Base-by-base conservation (phyloP, 2,329 filamentous ascomycete species). In the Sclerotinia spermophila region DNA sequence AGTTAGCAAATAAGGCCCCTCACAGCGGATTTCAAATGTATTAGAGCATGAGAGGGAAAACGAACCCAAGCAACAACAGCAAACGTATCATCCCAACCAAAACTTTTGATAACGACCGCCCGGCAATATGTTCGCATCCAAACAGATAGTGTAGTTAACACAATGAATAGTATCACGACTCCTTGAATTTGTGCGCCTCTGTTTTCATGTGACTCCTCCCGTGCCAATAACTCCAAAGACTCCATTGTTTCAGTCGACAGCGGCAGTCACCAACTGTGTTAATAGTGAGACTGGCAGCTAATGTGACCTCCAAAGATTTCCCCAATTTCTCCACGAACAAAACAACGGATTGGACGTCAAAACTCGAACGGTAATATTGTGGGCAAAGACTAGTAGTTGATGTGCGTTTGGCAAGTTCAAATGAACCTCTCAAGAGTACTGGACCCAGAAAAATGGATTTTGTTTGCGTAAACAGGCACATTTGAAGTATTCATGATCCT, bases 161-260 rank as follows among this genome's bases (percentile, higher is more conserved):
- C 69, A 24, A 83, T 55, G 60, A 83, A 81, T 5, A 79, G 73
- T 67, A 75, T 72, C 51, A 81, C 72, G 68, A 83, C 78, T 17
- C 81, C 78, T 27, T 81, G 27, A 35, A 77, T 70, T 62, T 77
- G 69, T 33, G 74, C 70, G 44, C 73, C 76, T 73, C 77, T 73
- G 38, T 72, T 17, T 13, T 44, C 35, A 35, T 64, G 66, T 61
- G 66, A 62, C 17, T 19, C 33, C 24, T 33, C 45, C 35, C 17
- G 45, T 53, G 15, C 45, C n/a, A 21, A 17, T 53, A 30, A 42
- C 62, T 30, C 48, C n/a, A 40, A 53, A 15, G 62, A 66, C 17
- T 66, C 62, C 62, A 66, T 66, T 33, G n/a, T 66, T 40, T 27
- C 35, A 40, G 35, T 66, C 17, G 35, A 4, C 45, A 53, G 35